phyloP scores from a whole-genome alignment of 257 asterid species.

The Petunia secreta region DNA sequence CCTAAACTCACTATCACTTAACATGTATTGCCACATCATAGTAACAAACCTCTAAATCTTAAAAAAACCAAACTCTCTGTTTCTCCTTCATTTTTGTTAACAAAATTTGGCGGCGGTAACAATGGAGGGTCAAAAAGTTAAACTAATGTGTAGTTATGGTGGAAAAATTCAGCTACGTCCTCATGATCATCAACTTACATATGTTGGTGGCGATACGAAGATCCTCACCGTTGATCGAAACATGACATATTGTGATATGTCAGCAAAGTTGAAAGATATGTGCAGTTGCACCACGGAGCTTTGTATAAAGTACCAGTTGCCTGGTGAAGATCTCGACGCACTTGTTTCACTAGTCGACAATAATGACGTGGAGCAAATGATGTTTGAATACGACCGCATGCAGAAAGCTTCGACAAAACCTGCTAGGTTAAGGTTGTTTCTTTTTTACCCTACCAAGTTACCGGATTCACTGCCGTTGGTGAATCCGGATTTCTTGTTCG shows the following conservation, averaged over 20 bases:
- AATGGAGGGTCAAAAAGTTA: conserved; percentile 45
- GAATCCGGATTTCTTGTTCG: conserved; percentile 83
- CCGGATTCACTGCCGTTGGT: conserved; percentile 32
- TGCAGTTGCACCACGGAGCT: conserved; percentile 35
- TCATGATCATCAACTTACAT: conserved; percentile 56
- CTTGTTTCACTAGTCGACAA: conserved; percentile 71
- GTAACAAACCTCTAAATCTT: background rate
- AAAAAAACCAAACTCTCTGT: background rate
- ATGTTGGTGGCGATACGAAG: conserved; percentile 82
- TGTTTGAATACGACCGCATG: conserved; percentile 76
- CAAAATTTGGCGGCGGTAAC: conserved; percentile 25
- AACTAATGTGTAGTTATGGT: conserved; percentile 75
- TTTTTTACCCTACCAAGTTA: conserved; percentile 40
- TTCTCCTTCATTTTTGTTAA: background rate
- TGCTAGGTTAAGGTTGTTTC: conserved; percentile 62
- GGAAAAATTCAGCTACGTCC: conserved; percentile 69
- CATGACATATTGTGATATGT: conserved; percentile 52
- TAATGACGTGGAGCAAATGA: conserved; percentile 86
- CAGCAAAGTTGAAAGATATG: conserved; percentile 47
- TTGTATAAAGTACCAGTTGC: conserved; percentile 66
- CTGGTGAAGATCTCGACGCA: conserved; percentile 71
- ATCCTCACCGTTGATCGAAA: conserved; percentile 69
- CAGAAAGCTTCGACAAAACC: conserved; percentile 47
- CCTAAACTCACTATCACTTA: background rate
- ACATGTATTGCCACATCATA: conserved; percentile 8